A percentile compares a stretch with the other conserved stretches of the same genome.
Evolutionary conservation across 1,284 basidiomycete species (phyloP).

Genomic region (Irpex sp.): DNA sequence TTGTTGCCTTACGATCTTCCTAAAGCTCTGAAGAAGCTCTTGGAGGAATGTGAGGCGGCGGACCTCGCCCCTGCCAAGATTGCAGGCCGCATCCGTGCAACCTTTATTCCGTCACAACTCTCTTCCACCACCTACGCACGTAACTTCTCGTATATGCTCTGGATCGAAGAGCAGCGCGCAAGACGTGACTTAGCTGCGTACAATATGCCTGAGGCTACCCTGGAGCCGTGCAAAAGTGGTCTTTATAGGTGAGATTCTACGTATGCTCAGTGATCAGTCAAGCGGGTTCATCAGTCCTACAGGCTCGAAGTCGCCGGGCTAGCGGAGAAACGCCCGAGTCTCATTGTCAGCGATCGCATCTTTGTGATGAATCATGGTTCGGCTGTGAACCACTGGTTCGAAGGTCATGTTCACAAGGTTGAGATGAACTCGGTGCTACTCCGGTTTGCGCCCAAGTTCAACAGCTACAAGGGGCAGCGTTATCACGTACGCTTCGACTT

Average conservation of each 20-base stretch:
- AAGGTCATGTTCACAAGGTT: conserved; percentile 45
- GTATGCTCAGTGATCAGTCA: not conserved
- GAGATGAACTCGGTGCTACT: conserved; percentile 35
- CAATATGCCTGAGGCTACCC: conserved; percentile 31
- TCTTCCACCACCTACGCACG: not conserved
- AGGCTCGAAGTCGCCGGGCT: conserved; percentile 45
- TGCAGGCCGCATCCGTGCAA: not conserved
- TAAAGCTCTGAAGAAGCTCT: conserved; percentile 18
- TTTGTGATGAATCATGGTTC: conserved; percentile 31
- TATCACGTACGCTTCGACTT: conserved; percentile 25
- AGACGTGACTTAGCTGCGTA: conserved; percentile 39
- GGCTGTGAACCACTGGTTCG: conserved; percentile 34
- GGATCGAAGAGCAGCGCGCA: conserved; percentile 38
- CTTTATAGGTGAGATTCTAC: not conserved
- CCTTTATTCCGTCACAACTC: not conserved
- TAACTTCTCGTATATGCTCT: conserved; percentile 24
- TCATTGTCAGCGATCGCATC: conserved; percentile 28
- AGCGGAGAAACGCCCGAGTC: conserved; percentile 36
- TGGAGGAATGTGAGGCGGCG: conserved; percentile 25
- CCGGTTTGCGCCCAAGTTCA: conserved; percentile 39
- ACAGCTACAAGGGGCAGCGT: conserved; percentile 32
- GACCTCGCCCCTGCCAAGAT: conserved; percentile 37
- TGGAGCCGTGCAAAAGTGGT: conserved; percentile 24
- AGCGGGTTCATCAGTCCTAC: not conserved
- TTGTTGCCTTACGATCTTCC: conserved; percentile 26